Evolutionary conservation across 306 rosid species (phyloP).

Genomic region (Glycyrrhiza uralensis): DNA sequence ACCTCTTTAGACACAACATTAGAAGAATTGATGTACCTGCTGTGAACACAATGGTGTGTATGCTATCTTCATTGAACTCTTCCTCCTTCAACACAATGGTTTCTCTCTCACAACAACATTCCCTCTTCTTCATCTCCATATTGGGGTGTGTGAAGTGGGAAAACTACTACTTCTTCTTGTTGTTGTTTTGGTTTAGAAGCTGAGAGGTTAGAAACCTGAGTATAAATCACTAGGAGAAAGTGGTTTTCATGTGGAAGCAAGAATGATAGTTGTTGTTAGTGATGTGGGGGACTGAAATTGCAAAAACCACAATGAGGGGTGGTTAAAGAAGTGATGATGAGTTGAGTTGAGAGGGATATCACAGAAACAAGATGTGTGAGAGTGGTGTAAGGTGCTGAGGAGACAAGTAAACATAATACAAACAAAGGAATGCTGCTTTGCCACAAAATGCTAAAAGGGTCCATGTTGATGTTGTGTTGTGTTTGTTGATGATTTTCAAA

Average conservation of each 20-base stretch:
- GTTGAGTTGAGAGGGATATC: constrained; percentile 40
- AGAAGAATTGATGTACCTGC: constrained; percentile 64
- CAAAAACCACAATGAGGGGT: constrained; percentile 35
- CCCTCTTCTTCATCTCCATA: constrained; percentile 52
- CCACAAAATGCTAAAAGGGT: constrained; percentile 16
- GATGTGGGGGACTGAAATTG: constrained; percentile 38
- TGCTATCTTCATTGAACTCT: constrained; percentile 43
- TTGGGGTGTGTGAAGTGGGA: too few relatives aligned
- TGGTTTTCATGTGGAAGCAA: constrained; percentile 26
- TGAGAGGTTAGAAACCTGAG: not conserved
- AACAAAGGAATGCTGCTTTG: constrained; percentile 39
- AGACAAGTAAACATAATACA: constrained; percentile 64
- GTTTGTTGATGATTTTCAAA: constrained; percentile 42
- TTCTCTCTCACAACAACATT: constrained; percentile 36
- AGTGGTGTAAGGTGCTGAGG: constrained; percentile 48
- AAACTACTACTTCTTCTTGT: not conserved
- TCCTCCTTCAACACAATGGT: constrained; percentile 48
- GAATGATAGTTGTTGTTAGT: constrained; percentile 37
- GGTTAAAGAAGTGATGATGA: constrained; percentile 51
- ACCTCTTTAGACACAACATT: constrained; percentile 67
- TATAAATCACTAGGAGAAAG: constrained; percentile 30
- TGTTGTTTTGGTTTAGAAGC: not conserved
- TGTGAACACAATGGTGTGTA: constrained; percentile 49
- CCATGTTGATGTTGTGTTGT: too few relatives aligned
- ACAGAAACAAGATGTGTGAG: constrained; percentile 17